Conservation (phyloP, 1,139 yeast species). For the Kluyveromyces marxianus region DNA sequence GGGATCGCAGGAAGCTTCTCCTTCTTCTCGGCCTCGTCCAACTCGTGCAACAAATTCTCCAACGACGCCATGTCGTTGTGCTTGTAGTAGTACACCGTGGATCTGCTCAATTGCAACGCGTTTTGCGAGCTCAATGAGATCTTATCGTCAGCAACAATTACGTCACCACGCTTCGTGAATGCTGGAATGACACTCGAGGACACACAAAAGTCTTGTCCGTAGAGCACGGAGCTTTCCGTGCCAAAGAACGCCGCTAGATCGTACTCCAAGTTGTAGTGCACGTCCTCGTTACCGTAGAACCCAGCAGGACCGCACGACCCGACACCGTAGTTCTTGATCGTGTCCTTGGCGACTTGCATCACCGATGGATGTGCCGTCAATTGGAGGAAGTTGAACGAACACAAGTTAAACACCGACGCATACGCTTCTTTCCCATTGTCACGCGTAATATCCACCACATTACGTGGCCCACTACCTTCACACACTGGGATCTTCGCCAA, state of each 20-base stretch:
- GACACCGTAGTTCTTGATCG: conserved; percentile 72
- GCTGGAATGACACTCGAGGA: conserved; percentile 97
- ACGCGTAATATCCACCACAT: conserved; percentile 38
- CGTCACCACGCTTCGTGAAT: conserved; percentile 90
- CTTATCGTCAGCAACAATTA: conserved; percentile 80
- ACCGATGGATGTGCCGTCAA: conserved; percentile 44
- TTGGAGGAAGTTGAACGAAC: conserved; percentile 56
- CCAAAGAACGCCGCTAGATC: conserved; percentile 69
- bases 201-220: conserved; percentile 90
- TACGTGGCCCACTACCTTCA: conserved; percentile 44
- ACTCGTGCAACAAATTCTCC: conserved; percentile 55
- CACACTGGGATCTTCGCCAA: conserved; percentile 57
- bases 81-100: conserved; percentile 73
- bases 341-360: conserved; percentile 47
- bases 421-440: conserved; percentile 24
- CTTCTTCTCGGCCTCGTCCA: conserved; percentile 54
- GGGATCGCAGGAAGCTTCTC: conserved; percentile 61
- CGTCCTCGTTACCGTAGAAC: conserved; percentile 93
- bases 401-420: conserved; percentile 50
- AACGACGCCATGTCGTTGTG: conserved; percentile 85
- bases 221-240: conserved; percentile 70
- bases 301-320: conserved; percentile 99
- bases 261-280: conserved; percentile 74
- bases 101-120: conserved; percentile 80
- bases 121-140: conserved; percentile 76